Evolutionary conservation across 2,329 filamentous ascomycete species (phyloP).

Genomic region (Huntiella moniliformis): DNA sequence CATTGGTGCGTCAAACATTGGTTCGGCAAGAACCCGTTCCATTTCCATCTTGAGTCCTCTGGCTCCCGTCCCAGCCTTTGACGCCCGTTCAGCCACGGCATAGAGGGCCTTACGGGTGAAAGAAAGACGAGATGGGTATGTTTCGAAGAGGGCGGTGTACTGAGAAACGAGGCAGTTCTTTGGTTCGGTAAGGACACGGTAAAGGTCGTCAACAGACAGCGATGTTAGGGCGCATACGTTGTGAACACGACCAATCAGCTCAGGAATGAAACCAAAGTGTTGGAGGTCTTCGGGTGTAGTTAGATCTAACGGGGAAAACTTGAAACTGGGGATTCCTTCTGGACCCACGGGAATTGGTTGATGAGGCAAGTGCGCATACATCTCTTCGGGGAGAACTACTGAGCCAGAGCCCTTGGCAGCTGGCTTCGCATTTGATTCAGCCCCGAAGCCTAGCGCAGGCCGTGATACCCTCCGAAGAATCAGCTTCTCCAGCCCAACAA

Average conservation of each 20-base stretch:
- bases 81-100: constrained; percentile 54
- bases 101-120: constrained; percentile 71
- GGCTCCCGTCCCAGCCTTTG: constrained; percentile 50
- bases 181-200: constrained; percentile 81
- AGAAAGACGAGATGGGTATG: constrained; percentile 57
- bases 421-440: constrained; percentile 44
- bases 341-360: constrained; percentile 22
- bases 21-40: constrained; percentile 58
- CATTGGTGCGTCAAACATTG: constrained; percentile 66
- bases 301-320: constrained; percentile 46
- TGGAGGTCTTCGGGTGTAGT: constrained; percentile 61
- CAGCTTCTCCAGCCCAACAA: constrained; percentile 76
- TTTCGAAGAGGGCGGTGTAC: constrained; percentile 72
- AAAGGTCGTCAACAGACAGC: constrained; percentile 47
- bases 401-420: constrained; percentile 29
- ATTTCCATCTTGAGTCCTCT: constrained; percentile 63
- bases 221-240: constrained; percentile 73
- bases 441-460: constrained; percentile 77
- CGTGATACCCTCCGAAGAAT: constrained; percentile 75
- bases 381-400: constrained; percentile 41
- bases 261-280: constrained; percentile 77
- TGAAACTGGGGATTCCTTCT: constrained; percentile 13
- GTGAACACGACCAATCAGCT: constrained; percentile 88
- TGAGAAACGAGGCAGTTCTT: constrained; percentile 75
- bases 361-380: constrained; percentile 38